These are phyloP conservation scores for Thelonectria rubi DNA, from an alignment of 2,329 filamentous ascomycete species.

Conservation along the genomic window DNA sequence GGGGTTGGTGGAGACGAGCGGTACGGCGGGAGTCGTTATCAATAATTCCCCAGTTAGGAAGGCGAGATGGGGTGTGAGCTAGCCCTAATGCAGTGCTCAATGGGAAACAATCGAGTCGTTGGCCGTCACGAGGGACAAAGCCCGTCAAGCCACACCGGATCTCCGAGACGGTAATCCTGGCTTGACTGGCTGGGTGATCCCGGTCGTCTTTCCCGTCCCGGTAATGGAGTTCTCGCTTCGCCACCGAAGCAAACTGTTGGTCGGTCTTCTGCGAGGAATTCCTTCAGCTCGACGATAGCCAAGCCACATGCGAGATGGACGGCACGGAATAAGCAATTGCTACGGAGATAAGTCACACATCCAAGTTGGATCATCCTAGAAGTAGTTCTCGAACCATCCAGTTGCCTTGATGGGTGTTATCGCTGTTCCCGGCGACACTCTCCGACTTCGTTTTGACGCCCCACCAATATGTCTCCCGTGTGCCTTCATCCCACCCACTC, in stretches of 20 bases:
- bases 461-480: constrained; percentile 13
- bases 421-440: not conserved
- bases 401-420: not conserved
- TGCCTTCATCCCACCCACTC: constrained; percentile 5
- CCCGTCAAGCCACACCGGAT: not conserved
- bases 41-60: constrained; percentile 17
- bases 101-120: not conserved
- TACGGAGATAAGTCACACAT: not conserved
- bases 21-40: not conserved
- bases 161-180: not conserved
- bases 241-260: too few relatives aligned
- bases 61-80: not conserved
- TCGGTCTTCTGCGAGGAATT: too few relatives aligned
- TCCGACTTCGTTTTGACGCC: constrained; percentile 4
- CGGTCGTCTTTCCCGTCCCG: too few relatives aligned
- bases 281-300: not conserved
- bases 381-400: constrained; percentile 11
- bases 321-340: not conserved
- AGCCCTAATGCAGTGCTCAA: constrained; percentile 2
- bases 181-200: not conserved
- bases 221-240: too few relatives aligned
- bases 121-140: not conserved
- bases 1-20: not conserved
- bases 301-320: not conserved
- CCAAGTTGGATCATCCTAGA: not conserved